Evolutionary conservation across 148 eudicot genomes (phyloP), one percentile per base, ranked within the genome.

Genomic region (Persicaria tinctoria): DNA sequence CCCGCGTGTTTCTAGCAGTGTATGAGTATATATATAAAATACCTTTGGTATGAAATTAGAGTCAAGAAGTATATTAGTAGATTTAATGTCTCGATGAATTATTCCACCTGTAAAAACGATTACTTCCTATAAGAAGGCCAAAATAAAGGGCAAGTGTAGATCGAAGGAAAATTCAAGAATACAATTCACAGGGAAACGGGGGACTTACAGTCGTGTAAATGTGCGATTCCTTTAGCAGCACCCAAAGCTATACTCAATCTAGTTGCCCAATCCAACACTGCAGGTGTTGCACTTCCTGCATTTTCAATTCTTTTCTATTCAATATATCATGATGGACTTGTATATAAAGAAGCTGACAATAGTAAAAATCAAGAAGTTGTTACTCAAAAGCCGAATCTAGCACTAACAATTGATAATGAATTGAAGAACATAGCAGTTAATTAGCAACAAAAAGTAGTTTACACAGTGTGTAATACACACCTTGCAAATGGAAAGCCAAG

Each of bases 1-100:
- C n/a, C n/a, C n/a, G n/a, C n/a, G n/a, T n/a, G n/a, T n/a, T n/a
- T n/a, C n/a, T n/a, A n/a, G n/a, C n/a, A n/a, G n/a, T n/a, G 32
- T n/a, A 20, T 20, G 23, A 20, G 23, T 20, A 23, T 23, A 23
- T 23, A 23, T 23, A 23, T 23, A 23, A 23, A 0, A 23, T 18
- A 70, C 73, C 54, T 70, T 70, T n/a, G 73, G 10, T 51, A 9
- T 47, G 54, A 46, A 70, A 27, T 70, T 70, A 27, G 73, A 70
- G 32, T 70, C 73, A 17, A 70, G 55, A 47, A 70, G 73, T n/a
- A 70, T 70, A 51, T 70, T 70, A 3, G 73, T 46, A 5, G 73
- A 47, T 16, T 70, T 70, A 2, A 70, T 70, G 13, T 70, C 54
- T 70, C 73, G 12, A 27, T 70, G 73, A 70, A 70, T 70, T 32